Evolutionary conservation across 2,329 filamentous ascomycete genomes (phyloP).

Genomic region (Exophiala spinifera): DNA sequence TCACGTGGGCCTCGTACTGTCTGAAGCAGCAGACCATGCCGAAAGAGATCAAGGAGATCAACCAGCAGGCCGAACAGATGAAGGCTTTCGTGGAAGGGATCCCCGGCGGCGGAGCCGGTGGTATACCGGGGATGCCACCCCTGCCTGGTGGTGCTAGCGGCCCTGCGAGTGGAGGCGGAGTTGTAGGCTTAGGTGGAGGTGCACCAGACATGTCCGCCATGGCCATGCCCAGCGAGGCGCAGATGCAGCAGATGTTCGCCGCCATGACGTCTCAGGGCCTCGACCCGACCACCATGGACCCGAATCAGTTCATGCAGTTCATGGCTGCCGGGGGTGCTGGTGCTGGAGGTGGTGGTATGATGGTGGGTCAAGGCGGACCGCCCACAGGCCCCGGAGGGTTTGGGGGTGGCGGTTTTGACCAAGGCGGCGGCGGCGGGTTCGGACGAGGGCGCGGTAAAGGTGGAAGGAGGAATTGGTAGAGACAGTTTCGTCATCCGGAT

Average conservation of each 20-base stretch:
- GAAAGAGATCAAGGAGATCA: constrained; percentile 75
- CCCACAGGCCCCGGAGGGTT: constrained; percentile 29
- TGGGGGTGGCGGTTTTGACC: constrained; percentile 20
- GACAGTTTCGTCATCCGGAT: constrained; percentile 23
- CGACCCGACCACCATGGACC: constrained; percentile 53
- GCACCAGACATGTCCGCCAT: constrained; percentile 46
- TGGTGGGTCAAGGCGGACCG: constrained; percentile 34
- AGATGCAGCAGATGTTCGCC: constrained; percentile 57
- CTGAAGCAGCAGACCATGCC: constrained; percentile 79
- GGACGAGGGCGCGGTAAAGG: constrained; percentile 36
- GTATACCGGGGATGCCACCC: constrained; percentile 44
- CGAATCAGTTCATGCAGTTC: constrained; percentile 55
- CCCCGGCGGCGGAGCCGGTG: constrained; percentile 34
- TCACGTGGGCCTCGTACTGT: constrained; percentile 87
- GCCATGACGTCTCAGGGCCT: constrained; percentile 55
- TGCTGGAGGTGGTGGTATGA: constrained; percentile 34
- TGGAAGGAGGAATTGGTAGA: constrained; percentile 31
- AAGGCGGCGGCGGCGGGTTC: constrained; percentile 28
- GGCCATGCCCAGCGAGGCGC: constrained; percentile 29
- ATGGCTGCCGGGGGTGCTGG: constrained; percentile 44
- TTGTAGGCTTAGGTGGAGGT: constrained; percentile 1
- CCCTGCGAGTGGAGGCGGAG: background rate
- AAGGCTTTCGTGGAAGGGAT: constrained; percentile 55
- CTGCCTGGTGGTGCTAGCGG: constrained; percentile 46
- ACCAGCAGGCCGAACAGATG: constrained; percentile 63